Conservation (phyloP, 2,329 filamentous ascomycete species). For the Botryotinia globosa region DNA sequence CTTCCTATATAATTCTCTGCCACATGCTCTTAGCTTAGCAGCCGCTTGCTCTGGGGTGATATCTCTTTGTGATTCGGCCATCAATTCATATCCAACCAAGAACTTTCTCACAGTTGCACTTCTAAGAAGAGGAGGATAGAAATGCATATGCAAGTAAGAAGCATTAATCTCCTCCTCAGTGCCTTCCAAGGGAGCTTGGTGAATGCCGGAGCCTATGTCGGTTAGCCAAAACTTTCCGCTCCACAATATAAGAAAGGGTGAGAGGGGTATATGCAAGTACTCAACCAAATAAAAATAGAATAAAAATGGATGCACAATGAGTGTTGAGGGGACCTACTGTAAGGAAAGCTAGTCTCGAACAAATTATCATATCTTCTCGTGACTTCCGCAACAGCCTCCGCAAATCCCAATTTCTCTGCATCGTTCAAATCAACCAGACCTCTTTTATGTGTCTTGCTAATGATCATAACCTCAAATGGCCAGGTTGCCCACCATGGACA, state of each 20-base stretch:
- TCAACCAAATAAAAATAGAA: background rate
- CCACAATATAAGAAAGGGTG: background rate
- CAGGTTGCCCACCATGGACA: constrained; percentile 98
- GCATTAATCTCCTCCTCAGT: constrained; percentile 79
- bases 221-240: background rate
- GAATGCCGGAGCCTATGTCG: constrained; percentile 74
- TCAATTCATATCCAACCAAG: constrained; percentile 90
- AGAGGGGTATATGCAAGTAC: background rate
- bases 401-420: constrained; percentile 69
- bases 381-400: constrained; percentile 82
- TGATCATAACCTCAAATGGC: constrained; percentile 93
- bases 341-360: constrained; percentile 95
- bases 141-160: constrained; percentile 94
- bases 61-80: constrained; percentile 96
- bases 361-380: constrained; percentile 93
- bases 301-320: background rate
- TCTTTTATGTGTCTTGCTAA: constrained; percentile 80
- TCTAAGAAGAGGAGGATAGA: constrained; percentile 89
- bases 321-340: constrained; percentile 56
- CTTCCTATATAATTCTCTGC: constrained; percentile 80
- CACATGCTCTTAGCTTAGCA: constrained; percentile 68
- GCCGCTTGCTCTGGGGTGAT: constrained; percentile 97
- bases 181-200: constrained; percentile 87
- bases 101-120: constrained; percentile 96
- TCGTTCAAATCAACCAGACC: constrained; percentile 77